Percentiles rank a stretch among this genome's conserved stretches.
Evolutionary conservation across 345 rosid genomes (phyloP).

Genomic region (Erucastrum elatum): DNA sequence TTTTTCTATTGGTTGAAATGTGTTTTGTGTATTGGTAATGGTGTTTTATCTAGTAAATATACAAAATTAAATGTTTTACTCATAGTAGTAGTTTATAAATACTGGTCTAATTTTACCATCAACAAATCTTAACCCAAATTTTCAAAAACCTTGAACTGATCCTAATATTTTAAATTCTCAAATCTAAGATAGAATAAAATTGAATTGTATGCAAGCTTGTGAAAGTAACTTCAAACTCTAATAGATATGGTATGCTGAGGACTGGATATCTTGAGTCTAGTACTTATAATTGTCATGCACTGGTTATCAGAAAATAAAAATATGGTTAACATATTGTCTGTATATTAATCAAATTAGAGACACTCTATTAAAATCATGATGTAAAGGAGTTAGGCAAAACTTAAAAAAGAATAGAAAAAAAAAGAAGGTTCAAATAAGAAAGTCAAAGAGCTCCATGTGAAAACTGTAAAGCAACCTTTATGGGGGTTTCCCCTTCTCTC

Average conservation of each 20-base stretch:
- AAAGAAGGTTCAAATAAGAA: slow-evolving; percentile 3
- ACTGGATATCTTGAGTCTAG: not conserved
- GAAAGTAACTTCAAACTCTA: not conserved
- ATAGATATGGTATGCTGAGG: not conserved
- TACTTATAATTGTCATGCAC: not conserved
- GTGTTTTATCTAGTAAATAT: too few relatives aligned
- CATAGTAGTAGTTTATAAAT: too few relatives aligned
- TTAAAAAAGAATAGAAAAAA: not conserved
- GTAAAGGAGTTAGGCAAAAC: slow-evolving; percentile 1
- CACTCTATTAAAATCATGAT: slow-evolving; percentile 5
- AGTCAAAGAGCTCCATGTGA: slow-evolving; percentile 44
- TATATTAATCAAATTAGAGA: not conserved
- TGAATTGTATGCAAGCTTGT: not conserved
- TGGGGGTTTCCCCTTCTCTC: not conserved
- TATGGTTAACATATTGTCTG: slow-evolving; percentile 6
- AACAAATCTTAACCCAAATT: too few relatives aligned
- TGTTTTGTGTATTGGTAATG: too few relatives aligned
- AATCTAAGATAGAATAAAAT: not conserved
- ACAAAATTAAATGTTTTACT: too few relatives aligned
- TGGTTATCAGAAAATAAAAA: not conserved
- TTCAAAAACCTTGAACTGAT: too few relatives aligned
- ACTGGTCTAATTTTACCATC: too few relatives aligned
- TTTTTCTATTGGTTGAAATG: too few relatives aligned
- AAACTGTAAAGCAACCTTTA: slow-evolving; percentile 30
- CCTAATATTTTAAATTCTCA: not conserved